Conservation (phyloP, 345 rosid genomes). For the Bretschneidera sinensis region DNA sequence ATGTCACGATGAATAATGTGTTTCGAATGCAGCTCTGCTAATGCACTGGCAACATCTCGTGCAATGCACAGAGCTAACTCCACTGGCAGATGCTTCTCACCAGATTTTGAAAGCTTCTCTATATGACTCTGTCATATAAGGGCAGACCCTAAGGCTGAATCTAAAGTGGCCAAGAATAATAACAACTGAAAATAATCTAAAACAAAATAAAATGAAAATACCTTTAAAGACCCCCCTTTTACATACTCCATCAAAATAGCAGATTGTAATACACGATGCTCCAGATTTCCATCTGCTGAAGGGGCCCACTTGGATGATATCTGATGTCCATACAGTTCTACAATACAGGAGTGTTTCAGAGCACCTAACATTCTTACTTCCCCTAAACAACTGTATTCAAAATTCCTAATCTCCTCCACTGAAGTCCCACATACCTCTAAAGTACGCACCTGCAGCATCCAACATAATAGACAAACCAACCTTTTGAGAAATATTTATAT, state of each 20-base stretch:
- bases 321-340: slow-evolving; percentile 85
- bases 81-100: slow-evolving; percentile 57
- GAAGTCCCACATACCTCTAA: slow-evolving; percentile 54
- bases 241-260: slow-evolving; percentile 80
- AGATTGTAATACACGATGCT: slow-evolving; percentile 52
- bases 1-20: slow-evolving; percentile 93
- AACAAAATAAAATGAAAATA: slow-evolving; percentile 14
- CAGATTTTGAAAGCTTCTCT: slow-evolving; percentile 59
- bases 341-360: slow-evolving; percentile 75
- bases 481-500: too few species aligned
- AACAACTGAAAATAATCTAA: not conserved
- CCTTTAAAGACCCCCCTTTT: slow-evolving; percentile 87
- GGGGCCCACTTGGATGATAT: slow-evolving; percentile 66
- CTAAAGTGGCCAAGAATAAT: not conserved
- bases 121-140: slow-evolving; percentile 51
- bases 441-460: slow-evolving; percentile 56
- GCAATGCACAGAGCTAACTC: slow-evolving; percentile 68
- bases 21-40: slow-evolving; percentile 75
- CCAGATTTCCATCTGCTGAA: slow-evolving; percentile 51
- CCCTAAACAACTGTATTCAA: slow-evolving; percentile 79
- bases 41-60: slow-evolving; percentile 68
- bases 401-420: slow-evolving; percentile 54
- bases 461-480: not conserved
- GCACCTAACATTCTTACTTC: slow-evolving; percentile 83
- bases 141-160: slow-evolving; percentile 1